Evolutionary conservation across 257 asterid genomes (phyloP), one percentile per base, ranked within the genome.

Genomic region (Nicotiana otophora): DNA sequence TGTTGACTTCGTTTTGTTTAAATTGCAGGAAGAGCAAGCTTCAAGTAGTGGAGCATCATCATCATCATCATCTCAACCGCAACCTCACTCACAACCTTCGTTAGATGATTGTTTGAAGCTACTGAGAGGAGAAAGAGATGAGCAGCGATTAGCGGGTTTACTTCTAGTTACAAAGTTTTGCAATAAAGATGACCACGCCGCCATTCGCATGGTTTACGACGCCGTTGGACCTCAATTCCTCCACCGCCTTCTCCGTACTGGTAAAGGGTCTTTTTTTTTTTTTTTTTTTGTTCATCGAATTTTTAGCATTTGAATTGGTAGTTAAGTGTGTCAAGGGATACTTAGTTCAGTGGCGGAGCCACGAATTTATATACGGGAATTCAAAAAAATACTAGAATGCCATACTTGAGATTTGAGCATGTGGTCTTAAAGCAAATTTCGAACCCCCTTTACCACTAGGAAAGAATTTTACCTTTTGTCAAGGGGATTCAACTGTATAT

Each of bases 91-190:
- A 11, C 77, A 88, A 1, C 86, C 90, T 31, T 81, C 92, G 8
- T 58, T 88, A 81, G 95, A 91, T 63, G 95, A 91, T 84, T 86
- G 95, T 86, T 84, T 87, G 84, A 92, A 85, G 84, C 90, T 96
- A 0, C 82, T 96, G 28, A 89, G 88, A 82, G 97, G 96, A 53
- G 90, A 86, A 82, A 91, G 92, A 19, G 98, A 96, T 81, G 93
- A 97, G 76, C 95, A 96, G 86, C 91, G 97, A 11, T 86, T 95
- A 31, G 95, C 97, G 17, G 99, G 98, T 70, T 93, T 95, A 46
- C 93, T 94, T 70, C 23, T 95, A 11, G 94, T 92, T 69, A 88
- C 99, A 81, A 92, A 92, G 85, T 86, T 92, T 64, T 92, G 92
- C 87, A 90, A 91, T 88, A 88, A 87, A 88, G 87, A 92, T 82